Evolutionary conservation across 345 rosid species (phyloP).

Genomic region (Citrus medica): DNA sequence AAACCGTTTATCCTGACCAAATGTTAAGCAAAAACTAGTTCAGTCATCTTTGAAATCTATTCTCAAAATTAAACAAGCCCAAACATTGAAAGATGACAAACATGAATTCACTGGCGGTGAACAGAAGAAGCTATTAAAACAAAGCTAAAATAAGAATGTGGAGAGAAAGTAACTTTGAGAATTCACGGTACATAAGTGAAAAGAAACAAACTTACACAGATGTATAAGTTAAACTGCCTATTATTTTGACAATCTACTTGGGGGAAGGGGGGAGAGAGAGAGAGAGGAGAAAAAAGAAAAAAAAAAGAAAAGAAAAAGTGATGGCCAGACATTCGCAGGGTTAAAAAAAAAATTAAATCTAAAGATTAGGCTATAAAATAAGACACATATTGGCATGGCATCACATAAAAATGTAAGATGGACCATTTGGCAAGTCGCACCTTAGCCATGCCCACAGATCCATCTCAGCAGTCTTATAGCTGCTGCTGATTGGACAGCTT

Average conservation of each 20-base stretch:
- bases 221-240: no score
- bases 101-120: not conserved
- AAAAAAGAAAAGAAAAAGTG: no score
- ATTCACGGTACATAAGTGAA: not conserved
- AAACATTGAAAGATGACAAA: not conserved
- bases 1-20: constrained; percentile 50
- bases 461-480: constrained; percentile 26
- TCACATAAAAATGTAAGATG: not conserved
- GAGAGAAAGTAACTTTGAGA: not conserved
- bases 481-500: constrained; percentile 28
- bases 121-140: not conserved
- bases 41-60: not conserved
- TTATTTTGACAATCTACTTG: no score
- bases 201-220: no score
- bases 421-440: constrained; percentile 18
- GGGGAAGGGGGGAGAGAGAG: no score
- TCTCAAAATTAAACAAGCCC: not conserved
- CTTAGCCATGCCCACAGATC: constrained; percentile 19
- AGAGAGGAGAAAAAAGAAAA: no score
- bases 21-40: constrained; percentile 15
- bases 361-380: no score
- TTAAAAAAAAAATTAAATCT: no score
- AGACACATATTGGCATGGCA: no score
- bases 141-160: not conserved
- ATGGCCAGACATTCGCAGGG: no score